Conservation (phyloP, 176 grass and related monocot genomes). For the Carex parvula region DNA sequence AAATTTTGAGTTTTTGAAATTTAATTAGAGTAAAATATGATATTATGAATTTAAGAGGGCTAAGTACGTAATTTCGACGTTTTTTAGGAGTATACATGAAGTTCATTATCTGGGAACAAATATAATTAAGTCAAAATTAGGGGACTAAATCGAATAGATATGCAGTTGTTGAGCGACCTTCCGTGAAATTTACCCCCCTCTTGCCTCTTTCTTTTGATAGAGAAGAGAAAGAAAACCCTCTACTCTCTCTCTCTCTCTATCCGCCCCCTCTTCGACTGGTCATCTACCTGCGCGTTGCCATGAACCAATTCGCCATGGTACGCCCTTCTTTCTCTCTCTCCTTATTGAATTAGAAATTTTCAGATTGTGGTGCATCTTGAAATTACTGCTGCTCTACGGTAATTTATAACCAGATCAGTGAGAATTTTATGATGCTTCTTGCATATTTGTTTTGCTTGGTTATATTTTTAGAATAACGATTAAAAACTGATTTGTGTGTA, state of each 20-base stretch:
- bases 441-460: not conserved
- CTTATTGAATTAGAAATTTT: not conserved
- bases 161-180: not conserved
- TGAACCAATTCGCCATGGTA: constrained; percentile 85
- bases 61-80: too few species aligned
- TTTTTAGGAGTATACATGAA: too few species aligned
- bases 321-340: not conserved
- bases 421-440: not conserved
- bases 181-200: not conserved
- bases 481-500: not conserved
- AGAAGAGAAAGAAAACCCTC: not conserved
- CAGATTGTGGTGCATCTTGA: not conserved
- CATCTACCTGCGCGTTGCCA: not conserved
- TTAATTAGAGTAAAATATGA: too few species aligned
- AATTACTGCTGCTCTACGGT: not conserved
- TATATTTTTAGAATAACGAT: not conserved
- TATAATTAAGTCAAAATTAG: not conserved
- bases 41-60: too few species aligned
- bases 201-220: not conserved
- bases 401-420: not conserved
- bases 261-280: not conserved
- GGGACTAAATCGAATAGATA: not conserved
- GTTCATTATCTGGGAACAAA: not conserved
- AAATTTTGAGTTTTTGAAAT: too few species aligned
- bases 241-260: not conserved